Conservation (phyloP, 352 stramenopile genomes). For the Pythium sp. region DNA sequence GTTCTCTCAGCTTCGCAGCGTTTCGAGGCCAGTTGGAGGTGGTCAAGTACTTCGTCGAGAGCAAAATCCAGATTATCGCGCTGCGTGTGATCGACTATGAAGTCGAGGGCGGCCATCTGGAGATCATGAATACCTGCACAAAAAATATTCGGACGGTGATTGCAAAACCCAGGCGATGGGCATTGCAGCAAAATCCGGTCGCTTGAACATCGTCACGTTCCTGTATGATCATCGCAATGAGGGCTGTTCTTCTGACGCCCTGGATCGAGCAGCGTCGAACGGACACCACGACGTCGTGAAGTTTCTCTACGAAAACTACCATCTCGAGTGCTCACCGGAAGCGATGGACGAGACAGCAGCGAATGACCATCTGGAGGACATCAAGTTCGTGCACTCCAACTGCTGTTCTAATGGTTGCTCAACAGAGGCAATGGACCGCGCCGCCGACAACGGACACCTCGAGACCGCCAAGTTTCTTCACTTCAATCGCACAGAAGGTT, state of each 20-base stretch:
- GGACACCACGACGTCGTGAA: neutral
- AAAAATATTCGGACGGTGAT: neutral
- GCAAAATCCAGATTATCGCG: neutral
- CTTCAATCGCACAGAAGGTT: neutral
- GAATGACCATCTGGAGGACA: neutral
- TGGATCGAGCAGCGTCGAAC: neutral
- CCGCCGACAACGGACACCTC: too few relatives aligned
- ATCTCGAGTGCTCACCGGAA: neutral
- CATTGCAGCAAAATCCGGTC: neutral
- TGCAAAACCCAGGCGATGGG: neutral
- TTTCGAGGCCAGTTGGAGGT: neutral
- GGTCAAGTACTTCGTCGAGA: neutral
- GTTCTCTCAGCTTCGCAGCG: neutral
- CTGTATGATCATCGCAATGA: neutral
- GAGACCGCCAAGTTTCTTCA: neutral
- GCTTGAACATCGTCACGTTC: conserved; percentile 2
- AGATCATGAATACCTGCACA: neutral
- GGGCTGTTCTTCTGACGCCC: neutral
- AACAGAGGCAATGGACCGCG: too few relatives aligned
- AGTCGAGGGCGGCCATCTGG: neutral
- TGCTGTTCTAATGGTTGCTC: too few relatives aligned
- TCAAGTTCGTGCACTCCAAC: neutral
- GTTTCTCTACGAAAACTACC: neutral
- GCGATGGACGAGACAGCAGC: neutral
- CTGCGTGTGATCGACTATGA: neutral